Percentiles rank a stretch among this genome's conserved stretches.
Conservation (phyloP, 2,329 filamentous ascomycete species). For the Cytospora piceicola region DNA sequence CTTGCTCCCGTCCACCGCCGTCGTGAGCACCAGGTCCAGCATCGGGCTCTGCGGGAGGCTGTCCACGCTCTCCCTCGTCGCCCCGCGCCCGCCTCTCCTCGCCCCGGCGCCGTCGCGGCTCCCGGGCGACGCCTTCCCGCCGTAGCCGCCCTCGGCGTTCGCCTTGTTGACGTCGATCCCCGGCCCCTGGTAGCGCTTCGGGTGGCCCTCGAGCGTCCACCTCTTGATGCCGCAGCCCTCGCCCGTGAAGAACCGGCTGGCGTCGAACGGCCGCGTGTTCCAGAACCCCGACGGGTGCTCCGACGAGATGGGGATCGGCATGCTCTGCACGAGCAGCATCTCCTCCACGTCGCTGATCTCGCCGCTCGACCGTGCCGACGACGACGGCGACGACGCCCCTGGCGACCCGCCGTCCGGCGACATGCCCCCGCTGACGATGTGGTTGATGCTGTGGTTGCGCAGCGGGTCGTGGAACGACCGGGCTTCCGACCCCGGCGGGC, state of each 20-base stretch:
- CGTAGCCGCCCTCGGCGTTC: constrained; percentile 32
- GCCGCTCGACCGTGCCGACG: constrained; percentile 22
- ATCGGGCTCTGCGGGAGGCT: constrained; percentile 58
- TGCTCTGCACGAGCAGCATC: constrained; percentile 39
- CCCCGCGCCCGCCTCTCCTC: constrained; percentile 17
- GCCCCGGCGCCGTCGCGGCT: background rate
- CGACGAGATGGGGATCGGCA: constrained; percentile 44
- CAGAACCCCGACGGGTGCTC: constrained; percentile 43
- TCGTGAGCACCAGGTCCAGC: constrained; percentile 50
- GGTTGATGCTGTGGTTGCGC: constrained; percentile 24
- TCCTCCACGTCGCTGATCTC: constrained; percentile 31
- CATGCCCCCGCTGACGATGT: constrained; percentile 14
- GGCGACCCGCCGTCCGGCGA: constrained; percentile 5
- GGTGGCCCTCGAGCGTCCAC: constrained; percentile 44
- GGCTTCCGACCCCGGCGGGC: constrained; percentile 17
- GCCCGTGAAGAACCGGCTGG: constrained; percentile 38
- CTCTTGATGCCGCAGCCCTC: constrained; percentile 38
- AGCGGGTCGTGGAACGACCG: constrained; percentile 21
- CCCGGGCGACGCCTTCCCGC: constrained; percentile 7
- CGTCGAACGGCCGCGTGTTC: constrained; percentile 35
- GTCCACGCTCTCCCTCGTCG: constrained; percentile 41
- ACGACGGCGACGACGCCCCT: background rate
- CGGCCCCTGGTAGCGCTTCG: constrained; percentile 38
- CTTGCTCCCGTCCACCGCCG: constrained; percentile 45
- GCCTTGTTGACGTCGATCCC: constrained; percentile 33